Evolutionary conservation across 345 rosid species (phyloP), one percentile per base, ranked within the genome.

Genomic region (Bretschneidera sinensis): DNA sequence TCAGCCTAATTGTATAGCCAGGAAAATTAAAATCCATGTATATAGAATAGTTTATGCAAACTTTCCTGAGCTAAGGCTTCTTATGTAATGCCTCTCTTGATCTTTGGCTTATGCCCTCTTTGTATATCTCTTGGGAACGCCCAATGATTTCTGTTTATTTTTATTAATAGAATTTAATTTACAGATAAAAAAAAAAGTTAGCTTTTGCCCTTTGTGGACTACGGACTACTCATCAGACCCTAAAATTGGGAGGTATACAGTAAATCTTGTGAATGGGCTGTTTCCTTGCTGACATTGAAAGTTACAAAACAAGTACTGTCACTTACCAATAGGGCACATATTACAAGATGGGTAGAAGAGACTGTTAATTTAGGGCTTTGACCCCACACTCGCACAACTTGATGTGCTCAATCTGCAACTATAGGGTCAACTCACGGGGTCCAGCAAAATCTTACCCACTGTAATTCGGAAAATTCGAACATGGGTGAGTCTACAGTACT

Each of bases 201-300:
- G 10, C 45, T 13, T 39, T 39, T 7, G 16, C n/a, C n/a, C n/a
- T n/a, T n/a, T n/a, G n/a, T n/a, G 16, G 45, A 39, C 8, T 28
- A 28, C 8, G 45, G 1, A 39, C n/a, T n/a, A n/a, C n/a, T n/a
- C n/a, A 39, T 7, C 10, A 14, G 45, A 39, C 6, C 45, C 15
- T n/a, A n/a, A 14, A n/a, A 39, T 4, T 39, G 21, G 17, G n/a
- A n/a, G 25, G 15, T 5, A 19, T 8, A 65, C 22, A 8, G 61
- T 55, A 67, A 63, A 62, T 15, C 51, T 39, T 51, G 60, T 66
- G 76, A 43, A 54, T 63, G 66, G n/a, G n/a, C 59, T 67, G 76
- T 62, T 64, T 59, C 13, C n/a, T 7, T 43, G 67, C 88, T 79
- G 85, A 73, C 83, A 77, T 55, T 61, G 83, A 85, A 67, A 80